Evolutionary conservation across 1,284 basidiomycete species (phyloP), one percentile per base, ranked within the genome.

Genomic region (Porogramme epimiltina): DNA sequence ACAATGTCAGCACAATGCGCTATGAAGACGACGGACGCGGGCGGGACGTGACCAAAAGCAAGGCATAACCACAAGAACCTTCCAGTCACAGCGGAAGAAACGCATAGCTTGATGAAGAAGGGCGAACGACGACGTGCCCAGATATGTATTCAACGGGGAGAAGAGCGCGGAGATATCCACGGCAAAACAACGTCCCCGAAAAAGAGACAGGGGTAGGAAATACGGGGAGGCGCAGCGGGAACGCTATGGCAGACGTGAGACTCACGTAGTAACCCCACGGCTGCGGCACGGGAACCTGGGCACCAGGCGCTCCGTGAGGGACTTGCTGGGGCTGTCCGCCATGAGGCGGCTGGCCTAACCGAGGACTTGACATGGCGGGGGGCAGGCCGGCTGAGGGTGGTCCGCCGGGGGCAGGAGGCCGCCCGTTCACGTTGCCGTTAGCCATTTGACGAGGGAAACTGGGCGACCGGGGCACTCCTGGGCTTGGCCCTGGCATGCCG

Each of bases 311-410:
- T 25, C 71, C 73, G 42, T 75, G 66, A 16, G 67, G 68, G 54
- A 71, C 55, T 2, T 62, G 63, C 11, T 61, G 57, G 15, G 79
- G 76, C 58, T 80, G 80, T 33, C 74, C 76, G 44, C 74, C 71
- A 54, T 79, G 81, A n/a, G 82, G 44, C 13, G 46, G 75, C 55
- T 76, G 77, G 16, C 74, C 78, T 63, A 89, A 69, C 45, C 86
- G 79, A 25, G 87, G 87, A 66, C 85, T 88, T 25, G 82, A 74
- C 70, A 87, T 71, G 18, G 76, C 81, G 1, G 76, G 58, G n/a
- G 77, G 70, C 58, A 76, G 68, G 37, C 59, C 42, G 42, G 70
- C 54, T 9, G 64, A 76, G 44, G 77, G 72, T 3, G 78, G 75
- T 46, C 73, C 78, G 62, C 74, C 79, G 55, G 82, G 77, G 47